Evolutionary conservation across 805 yeast species (phyloP).

Genomic region (Starmera caribaea): DNA sequence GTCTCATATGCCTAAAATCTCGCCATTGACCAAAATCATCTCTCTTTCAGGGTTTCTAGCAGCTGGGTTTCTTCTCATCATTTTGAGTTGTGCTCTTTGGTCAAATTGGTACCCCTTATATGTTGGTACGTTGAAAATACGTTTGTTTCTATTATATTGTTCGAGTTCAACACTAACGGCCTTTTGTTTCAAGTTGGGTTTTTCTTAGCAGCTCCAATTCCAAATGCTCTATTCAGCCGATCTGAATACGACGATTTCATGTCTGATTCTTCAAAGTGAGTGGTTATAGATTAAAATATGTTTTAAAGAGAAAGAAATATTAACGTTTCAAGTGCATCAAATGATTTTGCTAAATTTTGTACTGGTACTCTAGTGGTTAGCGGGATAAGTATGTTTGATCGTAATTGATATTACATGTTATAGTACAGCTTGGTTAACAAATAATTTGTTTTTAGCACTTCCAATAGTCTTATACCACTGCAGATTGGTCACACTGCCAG

Average conservation of each 20-base stretch:
- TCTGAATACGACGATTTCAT: constrained; percentile 46
- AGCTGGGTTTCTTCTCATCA: constrained; percentile 80
- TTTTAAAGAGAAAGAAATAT: constrained; percentile 1
- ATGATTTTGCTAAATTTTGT: constrained; percentile 70
- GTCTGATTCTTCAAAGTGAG: constrained; percentile 39
- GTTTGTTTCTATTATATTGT: neutral
- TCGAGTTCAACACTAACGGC: constrained; percentile 5
- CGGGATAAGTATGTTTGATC: constrained; percentile 28
- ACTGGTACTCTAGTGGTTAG: constrained; percentile 71
- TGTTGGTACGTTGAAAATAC: constrained; percentile 35
- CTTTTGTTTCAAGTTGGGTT: constrained; percentile 41
- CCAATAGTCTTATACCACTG: constrained; percentile 76
- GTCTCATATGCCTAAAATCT: neutral
- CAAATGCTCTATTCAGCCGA: constrained; percentile 48
- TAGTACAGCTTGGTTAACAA: neutral
- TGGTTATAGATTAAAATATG: constrained; percentile 3
- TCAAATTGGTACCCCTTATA: constrained; percentile 88
- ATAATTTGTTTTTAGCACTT: constrained; percentile 32
- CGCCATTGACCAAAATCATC: constrained; percentile 71
- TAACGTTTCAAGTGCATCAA: constrained; percentile 29
- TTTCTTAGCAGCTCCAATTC: constrained; percentile 63
- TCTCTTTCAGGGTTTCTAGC: constrained; percentile 73
- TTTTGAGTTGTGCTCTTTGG: constrained; percentile 79
- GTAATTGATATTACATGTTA: neutral
- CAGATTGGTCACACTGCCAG: constrained; percentile 55